These are phyloP conservation scores for Phylloporus rhodoxanthus DNA, from an alignment of 768 basidiomycete genomes.

Conservation along the genomic window DNA sequence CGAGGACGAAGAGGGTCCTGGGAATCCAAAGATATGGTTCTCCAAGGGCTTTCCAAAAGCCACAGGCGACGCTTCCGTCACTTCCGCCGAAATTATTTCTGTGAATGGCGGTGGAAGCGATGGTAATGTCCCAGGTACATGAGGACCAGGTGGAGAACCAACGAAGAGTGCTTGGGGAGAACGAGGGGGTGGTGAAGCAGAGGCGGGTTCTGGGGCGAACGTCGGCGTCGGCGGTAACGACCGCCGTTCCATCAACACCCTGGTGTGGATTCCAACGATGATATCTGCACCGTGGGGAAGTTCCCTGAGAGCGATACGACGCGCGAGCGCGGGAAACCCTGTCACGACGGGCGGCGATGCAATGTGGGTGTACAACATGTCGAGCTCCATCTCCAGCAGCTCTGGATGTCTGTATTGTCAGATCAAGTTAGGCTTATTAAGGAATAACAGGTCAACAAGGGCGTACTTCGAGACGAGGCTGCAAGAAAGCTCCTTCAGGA, in stretches of 20 bases:
- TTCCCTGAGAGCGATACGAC: constrained; percentile 12
- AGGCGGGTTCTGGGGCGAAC: not conserved
- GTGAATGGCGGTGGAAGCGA: not conserved
- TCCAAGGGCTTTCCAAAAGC: not conserved
- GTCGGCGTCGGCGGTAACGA: not conserved
- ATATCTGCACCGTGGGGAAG: constrained; percentile 21
- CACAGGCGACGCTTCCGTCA: too few relatives aligned
- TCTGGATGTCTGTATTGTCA: constrained; percentile 5
- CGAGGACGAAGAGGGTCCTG: too few relatives aligned
- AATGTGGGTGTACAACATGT: constrained; percentile 15
- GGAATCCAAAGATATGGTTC: not conserved
- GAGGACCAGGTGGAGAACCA: not conserved
- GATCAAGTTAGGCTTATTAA: not conserved
- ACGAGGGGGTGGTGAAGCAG: too few relatives aligned
- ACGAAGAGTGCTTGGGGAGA: not conserved
- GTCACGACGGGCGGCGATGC: constrained; percentile 11
- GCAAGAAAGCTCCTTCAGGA: constrained; percentile 20
- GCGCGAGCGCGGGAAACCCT: constrained; percentile 10
- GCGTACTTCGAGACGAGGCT: constrained; percentile 17
- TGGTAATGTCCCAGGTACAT: not conserved
- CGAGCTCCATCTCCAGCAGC: constrained; percentile 22
- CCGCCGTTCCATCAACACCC: constrained; percentile 10
- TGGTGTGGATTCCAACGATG: constrained; percentile 16
- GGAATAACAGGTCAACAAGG: not conserved
- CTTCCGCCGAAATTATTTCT: not conserved